Base-by-base conservation (phyloP, 148 eudicot genomes). In the Rhododendron henanense region DNA sequence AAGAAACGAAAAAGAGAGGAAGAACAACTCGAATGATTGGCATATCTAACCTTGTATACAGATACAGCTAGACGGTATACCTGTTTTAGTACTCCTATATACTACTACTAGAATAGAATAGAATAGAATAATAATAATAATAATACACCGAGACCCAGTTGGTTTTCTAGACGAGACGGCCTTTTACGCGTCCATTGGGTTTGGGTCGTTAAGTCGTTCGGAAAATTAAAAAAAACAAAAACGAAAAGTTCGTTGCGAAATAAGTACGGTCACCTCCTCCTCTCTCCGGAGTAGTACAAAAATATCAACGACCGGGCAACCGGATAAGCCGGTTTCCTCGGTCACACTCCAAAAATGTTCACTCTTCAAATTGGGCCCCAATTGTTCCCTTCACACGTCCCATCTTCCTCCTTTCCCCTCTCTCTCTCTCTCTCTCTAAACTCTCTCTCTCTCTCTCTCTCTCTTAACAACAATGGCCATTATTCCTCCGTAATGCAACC, bases 311-410 rank as follows among this genome's bases (percentile, higher is more conserved):
- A 84, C 69, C 69, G 85, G 79, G 1, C 31, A 50, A 74, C 85
- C 79, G 85, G 25, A 71, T 18, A 15, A 28, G 31, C 80, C 79
- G 48, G 78, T 51, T 47, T 75, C 79, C 78, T 50, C 55, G 79
- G 47, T 39, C 63, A 71, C 85, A 44, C 63, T 47, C 78, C 78
- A 69, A 41, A 69, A 65, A 19, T 69, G 47, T 41, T 6, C 19
- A 6, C 75, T 4, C 77, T 71, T 50, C 15, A 84, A 71, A 74
- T 28, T 47, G 85, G 73, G 33, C 57, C 79, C 31, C n/a, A 35
- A 48, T 18, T 73, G 65, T 31, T 50, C 53, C 67, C 85, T 51
- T 73, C 85, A 48, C 80, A 51, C 63, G 79, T 73, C 85, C 85
- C 79, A 33, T 84, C 85, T 74, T 33, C 80, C 55, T n/a, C 10